Conservation (phyloP, 805 yeast species). For the Yamadazyma phyllophila region DNA sequence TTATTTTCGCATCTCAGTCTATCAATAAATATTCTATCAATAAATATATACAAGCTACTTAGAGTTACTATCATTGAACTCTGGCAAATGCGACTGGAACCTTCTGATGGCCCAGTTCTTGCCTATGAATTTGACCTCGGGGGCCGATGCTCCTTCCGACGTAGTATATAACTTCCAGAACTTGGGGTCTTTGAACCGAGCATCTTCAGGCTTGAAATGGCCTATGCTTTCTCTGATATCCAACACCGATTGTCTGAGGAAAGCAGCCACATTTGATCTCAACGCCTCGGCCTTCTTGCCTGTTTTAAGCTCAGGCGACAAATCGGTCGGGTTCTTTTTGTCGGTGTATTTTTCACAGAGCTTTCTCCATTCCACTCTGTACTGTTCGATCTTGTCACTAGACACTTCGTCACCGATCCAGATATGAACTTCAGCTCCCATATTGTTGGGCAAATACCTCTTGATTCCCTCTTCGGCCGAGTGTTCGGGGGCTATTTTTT, state of each 20-base stretch:
- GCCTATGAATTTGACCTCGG: slow-evolving; percentile 70
- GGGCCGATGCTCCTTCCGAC: slow-evolving; percentile 65
- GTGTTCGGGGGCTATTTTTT: slow-evolving; percentile 79
- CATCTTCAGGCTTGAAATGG: slow-evolving; percentile 59
- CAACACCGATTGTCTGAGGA: slow-evolving; percentile 61
- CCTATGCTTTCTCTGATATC: slow-evolving; percentile 41
- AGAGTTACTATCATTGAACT: slow-evolving; percentile 16
- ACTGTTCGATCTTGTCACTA: slow-evolving; percentile 55
- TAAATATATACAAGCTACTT: slow-evolving; percentile 3
- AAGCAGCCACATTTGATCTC: slow-evolving; percentile 68
- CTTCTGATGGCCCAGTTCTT: slow-evolving; percentile 80
- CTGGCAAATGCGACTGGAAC: slow-evolving; percentile 52
- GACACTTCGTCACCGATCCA: slow-evolving; percentile 70
- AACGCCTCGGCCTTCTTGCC: slow-evolving; percentile 66
- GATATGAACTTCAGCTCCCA: slow-evolving; percentile 66
- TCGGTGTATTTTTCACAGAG: slow-evolving; percentile 57
- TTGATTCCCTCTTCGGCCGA: slow-evolving; percentile 53
- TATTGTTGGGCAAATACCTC: slow-evolving; percentile 57
- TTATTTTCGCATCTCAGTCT: background rate
- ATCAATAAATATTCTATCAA: background rate
- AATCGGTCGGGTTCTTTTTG: slow-evolving; percentile 50
- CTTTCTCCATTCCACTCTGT: slow-evolving; percentile 67
- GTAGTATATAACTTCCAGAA: slow-evolving; percentile 74
- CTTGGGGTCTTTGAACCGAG: slow-evolving; percentile 59
- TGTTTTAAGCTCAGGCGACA: slow-evolving; percentile 57